These are phyloP conservation scores for Suhomyces sp. DNA, from an alignment of 805 yeast genomes.

Conservation along the genomic window DNA sequence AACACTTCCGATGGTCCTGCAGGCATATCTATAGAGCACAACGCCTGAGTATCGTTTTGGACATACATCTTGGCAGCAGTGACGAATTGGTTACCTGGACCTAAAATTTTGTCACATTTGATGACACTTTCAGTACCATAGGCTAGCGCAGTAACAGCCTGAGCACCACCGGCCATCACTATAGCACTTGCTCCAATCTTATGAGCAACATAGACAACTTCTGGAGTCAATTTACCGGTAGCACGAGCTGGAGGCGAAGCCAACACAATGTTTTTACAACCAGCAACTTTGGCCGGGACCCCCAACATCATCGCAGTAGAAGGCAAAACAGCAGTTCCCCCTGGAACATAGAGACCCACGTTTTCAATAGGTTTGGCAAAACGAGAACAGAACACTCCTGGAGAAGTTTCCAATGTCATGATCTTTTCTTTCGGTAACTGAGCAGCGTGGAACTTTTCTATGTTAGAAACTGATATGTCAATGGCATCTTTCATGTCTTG, in stretches of 20 bases:
- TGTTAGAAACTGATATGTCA: slow-evolving; percentile 86
- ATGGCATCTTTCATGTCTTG: slow-evolving; percentile 78
- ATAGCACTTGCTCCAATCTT: slow-evolving; percentile 89
- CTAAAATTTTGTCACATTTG: slow-evolving; percentile 94
- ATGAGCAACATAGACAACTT: slow-evolving; percentile 95
- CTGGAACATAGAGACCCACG: slow-evolving; percentile 96
- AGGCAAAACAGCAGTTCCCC: slow-evolving; percentile 98
- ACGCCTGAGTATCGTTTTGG: slow-evolving; percentile 90
- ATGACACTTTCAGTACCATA: slow-evolving; percentile 93
- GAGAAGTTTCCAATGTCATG: slow-evolving; percentile 83
- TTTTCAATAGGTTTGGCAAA: slow-evolving; percentile 92
- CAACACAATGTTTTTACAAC: slow-evolving; percentile 84
- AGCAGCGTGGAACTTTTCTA: slow-evolving; percentile 89
- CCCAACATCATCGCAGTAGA: slow-evolving; percentile 98
- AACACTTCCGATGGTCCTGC: slow-evolving; percentile 99
- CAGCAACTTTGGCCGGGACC: slow-evolving; percentile 97
- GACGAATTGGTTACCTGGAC: slow-evolving; percentile 99
- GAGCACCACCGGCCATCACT: slow-evolving; percentile 98
- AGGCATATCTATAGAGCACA: slow-evolving; percentile 98
- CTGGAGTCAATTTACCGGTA: slow-evolving; percentile 93
- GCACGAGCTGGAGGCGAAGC: slow-evolving; percentile 92
- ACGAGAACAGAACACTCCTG: slow-evolving; percentile 92
- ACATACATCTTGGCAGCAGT: slow-evolving; percentile 99
- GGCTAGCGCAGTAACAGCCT: slow-evolving; percentile 98
- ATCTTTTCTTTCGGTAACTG: slow-evolving; percentile 72